These are phyloP conservation scores for Fusarium burgessii DNA, from an alignment of 2,329 filamentous ascomycete species.

Conservation along the genomic window DNA sequence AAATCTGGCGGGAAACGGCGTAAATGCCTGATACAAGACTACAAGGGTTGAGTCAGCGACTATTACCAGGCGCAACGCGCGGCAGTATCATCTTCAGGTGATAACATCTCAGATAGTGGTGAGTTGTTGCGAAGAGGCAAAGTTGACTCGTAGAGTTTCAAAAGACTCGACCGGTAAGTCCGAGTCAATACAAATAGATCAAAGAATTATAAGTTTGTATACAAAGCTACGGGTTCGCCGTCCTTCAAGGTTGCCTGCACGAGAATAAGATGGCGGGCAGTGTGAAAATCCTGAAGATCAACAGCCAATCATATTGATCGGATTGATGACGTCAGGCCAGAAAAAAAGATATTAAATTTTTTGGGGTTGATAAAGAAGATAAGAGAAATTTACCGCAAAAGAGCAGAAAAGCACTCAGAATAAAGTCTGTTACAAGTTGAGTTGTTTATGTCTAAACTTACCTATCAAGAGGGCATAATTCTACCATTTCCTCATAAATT, in stretches of 20 bases:
- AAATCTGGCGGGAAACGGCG: constrained; percentile 2
- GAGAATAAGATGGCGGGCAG: constrained; percentile 23
- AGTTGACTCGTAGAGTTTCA: constrained; percentile 9
- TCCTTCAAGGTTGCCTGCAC: constrained; percentile 28
- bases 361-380: constrained; percentile 1
- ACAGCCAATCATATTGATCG: constrained; percentile 37
- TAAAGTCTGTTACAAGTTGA: background rate
- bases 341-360: constrained; percentile 6
- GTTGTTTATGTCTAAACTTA: accelerated
- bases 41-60: constrained; percentile 28
- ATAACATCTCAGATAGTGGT: background rate
- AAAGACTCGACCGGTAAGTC: constrained; percentile 1
- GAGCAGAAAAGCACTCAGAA: background rate
- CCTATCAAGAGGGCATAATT: background rate
- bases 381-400: constrained; percentile 5
- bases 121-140: constrained; percentile 1
- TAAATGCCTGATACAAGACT: constrained; percentile 35
- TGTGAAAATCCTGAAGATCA: constrained; percentile 34
- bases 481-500: background rate
- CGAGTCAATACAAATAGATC: background rate
- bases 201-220: constrained; percentile 3
- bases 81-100: constrained; percentile 31
- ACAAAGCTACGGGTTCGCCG: constrained; percentile 33
- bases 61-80: constrained; percentile 31
- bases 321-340: constrained; percentile 45